Evolutionary conservation across 2,329 filamentous ascomycete genomes (phyloP).

Genomic region (Harringtonia lauricola): DNA sequence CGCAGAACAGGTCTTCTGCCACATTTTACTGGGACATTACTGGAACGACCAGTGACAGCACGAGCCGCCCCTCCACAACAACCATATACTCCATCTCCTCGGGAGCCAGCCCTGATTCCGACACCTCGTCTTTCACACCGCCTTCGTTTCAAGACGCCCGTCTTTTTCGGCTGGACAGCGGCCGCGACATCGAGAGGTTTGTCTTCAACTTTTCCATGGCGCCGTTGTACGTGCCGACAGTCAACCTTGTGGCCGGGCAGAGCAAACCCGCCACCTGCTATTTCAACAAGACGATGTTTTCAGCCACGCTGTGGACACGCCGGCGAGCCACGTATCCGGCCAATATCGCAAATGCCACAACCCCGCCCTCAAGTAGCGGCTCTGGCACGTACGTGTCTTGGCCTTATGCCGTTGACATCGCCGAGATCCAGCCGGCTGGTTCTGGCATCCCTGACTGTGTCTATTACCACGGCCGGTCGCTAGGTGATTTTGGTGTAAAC

Average conservation of each 20-base stretch:
- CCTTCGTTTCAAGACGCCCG: constrained; percentile 42
- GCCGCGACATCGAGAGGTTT: constrained; percentile 41
- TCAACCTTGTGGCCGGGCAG: constrained; percentile 25
- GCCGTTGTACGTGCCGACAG: constrained; percentile 37
- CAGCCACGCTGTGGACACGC: constrained; percentile 49
- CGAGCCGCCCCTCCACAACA: neutral
- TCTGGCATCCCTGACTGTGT: constrained; percentile 42
- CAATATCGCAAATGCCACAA: no score
- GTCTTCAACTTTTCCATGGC: constrained; percentile 42
- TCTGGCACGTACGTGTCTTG: constrained; percentile 29
- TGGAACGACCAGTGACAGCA: constrained; percentile 3
- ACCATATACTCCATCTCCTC: constrained; percentile 6
- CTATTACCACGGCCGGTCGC: constrained; percentile 22
- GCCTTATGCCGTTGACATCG: constrained; percentile 47
- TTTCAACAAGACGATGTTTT: constrained; percentile 44
- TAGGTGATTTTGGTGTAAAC: constrained; percentile 23
- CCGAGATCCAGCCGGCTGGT: constrained; percentile 37
- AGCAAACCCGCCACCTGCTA: constrained; percentile 41
- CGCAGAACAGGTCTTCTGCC: constrained; percentile 26
- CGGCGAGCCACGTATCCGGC: constrained; percentile 17
- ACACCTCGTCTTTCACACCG: constrained; percentile 46
- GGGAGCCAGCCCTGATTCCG: constrained; percentile 17
- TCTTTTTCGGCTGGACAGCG: constrained; percentile 35
- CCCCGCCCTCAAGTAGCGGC: constrained; percentile 6
- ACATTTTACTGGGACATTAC: constrained; percentile 53